Conservation (phyloP, 1,284 basidiomycete species). For the Cutaneotrichosporon sp. region DNA sequence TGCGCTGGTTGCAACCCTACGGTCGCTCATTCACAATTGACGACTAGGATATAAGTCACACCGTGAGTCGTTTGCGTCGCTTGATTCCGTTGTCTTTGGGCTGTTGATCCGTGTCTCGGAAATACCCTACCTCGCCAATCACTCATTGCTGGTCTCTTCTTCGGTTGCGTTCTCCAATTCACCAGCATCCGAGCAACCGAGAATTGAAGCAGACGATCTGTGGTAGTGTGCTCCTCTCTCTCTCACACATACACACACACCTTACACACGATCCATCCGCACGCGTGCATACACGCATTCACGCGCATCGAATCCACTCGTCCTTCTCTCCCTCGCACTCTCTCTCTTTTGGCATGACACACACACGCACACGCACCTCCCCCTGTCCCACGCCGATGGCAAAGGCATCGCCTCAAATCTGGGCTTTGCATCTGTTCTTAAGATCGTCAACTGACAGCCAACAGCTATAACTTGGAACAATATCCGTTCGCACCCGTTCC, state of each 20-base stretch:
- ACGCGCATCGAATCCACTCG: background rate
- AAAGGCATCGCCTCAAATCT: background rate
- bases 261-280: background rate
- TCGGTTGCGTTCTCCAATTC: background rate
- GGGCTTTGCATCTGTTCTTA: background rate
- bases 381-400: background rate
- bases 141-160: background rate
- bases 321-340: background rate
- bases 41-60: too few relatives aligned
- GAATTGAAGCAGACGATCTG: too few relatives aligned
- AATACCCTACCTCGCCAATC: background rate
- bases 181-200: too few relatives aligned
- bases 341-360: too few relatives aligned
- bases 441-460: background rate
- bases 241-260: background rate
- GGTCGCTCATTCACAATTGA: background rate
- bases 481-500: background rate
- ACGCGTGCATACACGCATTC: background rate
- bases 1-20: background rate
- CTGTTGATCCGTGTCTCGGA: background rate
- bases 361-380: background rate
- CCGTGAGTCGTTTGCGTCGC: background rate
- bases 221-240: background rate
- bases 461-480: background rate
- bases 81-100: background rate